A percentile compares a stretch with the other conserved stretches of the same genome.
Evolutionary conservation across 2,329 filamentous ascomycete genomes (phyloP).

Genomic region (Pseudocercospora fuligena): DNA sequence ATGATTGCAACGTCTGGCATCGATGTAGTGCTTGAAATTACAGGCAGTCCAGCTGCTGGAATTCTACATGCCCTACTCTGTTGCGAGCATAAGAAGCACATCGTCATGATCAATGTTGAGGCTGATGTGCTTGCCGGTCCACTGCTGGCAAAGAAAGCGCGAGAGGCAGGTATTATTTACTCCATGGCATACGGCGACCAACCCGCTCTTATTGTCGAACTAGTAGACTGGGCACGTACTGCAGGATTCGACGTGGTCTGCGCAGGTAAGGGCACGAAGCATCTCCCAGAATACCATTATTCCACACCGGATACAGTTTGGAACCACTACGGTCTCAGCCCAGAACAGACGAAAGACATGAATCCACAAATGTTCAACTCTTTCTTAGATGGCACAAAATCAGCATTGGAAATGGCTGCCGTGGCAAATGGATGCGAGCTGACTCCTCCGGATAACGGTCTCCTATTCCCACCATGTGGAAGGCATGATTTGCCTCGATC

Average conservation of each 20-base stretch:
- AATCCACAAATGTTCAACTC: conserved; percentile 58
- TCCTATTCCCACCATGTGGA: conserved; percentile 53
- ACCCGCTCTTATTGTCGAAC: conserved; percentile 51
- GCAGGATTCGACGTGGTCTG: conserved; percentile 53
- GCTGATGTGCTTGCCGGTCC: conserved; percentile 52
- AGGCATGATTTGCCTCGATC: conserved; percentile 49
- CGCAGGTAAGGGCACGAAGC: conserved; percentile 54
- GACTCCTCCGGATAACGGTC: conserved; percentile 47
- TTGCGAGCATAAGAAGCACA: conserved; percentile 56
- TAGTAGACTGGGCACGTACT: conserved; percentile 52
- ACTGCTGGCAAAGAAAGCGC: conserved; percentile 47
- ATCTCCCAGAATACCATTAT: conserved; percentile 52
- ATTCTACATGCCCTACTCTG: conserved; percentile 51
- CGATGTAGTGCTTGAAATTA: conserved; percentile 52
- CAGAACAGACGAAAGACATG: conserved; percentile 52
- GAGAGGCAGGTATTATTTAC: conserved; percentile 54
- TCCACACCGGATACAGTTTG: conserved; percentile 55
- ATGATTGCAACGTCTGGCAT: conserved; percentile 51
- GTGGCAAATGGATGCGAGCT: conserved; percentile 54
- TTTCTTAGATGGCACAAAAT: conserved; percentile 56
- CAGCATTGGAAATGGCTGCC: conserved; percentile 54
- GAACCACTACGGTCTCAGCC: conserved; percentile 53
- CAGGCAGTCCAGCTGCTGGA: conserved; percentile 50
- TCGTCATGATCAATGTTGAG: conserved; percentile 56
- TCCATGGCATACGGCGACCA: conserved; percentile 55